Percentiles rank a stretch among this genome's conserved stretches.
These are phyloP conservation scores for Metschnikowia vanudenii DNA, from an alignment of 805 yeast genomes.

Conservation along the genomic window DNA sequence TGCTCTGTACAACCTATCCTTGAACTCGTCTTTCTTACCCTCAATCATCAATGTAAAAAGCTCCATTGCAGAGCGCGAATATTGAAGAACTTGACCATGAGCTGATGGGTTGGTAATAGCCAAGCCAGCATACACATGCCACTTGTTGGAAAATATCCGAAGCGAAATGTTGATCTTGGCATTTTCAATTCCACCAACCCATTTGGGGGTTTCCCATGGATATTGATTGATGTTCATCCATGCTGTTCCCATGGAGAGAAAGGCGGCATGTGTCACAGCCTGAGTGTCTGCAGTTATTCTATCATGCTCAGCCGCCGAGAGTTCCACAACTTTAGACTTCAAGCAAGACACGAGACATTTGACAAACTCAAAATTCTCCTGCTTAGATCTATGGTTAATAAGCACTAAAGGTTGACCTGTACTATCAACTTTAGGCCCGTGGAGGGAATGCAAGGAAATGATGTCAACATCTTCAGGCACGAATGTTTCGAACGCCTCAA, in stretches of 20 bases:
- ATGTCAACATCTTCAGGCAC: constrained; percentile 81
- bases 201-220: constrained; percentile 86
- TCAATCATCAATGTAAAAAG: constrained; percentile 81
- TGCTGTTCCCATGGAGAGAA: constrained; percentile 93
- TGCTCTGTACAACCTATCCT: constrained; percentile 60
- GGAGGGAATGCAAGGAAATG: constrained; percentile 85
- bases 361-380: constrained; percentile 58
- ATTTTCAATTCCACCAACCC: constrained; percentile 94
- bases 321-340: constrained; percentile 69
- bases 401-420: constrained; percentile 91
- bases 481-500: constrained; percentile 73
- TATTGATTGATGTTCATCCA: constrained; percentile 82
- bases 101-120: constrained; percentile 96
- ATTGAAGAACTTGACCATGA: constrained; percentile 85
- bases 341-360: constrained; percentile 66
- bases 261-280: constrained; percentile 98
- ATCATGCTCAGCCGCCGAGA: constrained; percentile 89
- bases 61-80: constrained; percentile 80
- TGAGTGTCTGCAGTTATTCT: constrained; percentile 96
- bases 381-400: constrained; percentile 67
- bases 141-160: constrained; percentile 87
- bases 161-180: constrained; percentile 92
- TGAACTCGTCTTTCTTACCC: constrained; percentile 57
- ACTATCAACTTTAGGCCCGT: constrained; percentile 89
- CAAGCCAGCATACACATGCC: constrained; percentile 98